Conservation (phyloP, 345 rosid genomes). For the Ceriops zippeliana region DNA sequence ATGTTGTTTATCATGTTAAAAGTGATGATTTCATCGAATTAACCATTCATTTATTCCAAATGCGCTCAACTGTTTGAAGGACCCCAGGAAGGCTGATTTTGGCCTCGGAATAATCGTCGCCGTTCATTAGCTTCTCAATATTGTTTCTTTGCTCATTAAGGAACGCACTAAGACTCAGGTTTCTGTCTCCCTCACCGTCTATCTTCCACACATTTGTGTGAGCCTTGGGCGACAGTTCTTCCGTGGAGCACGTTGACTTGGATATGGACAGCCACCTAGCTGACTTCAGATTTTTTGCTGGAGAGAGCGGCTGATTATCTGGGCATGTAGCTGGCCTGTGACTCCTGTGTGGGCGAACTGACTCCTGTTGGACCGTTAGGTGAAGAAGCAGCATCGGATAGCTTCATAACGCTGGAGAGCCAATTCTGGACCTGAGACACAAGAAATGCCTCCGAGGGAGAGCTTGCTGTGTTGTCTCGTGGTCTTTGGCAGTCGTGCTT, state of each 20-base stretch:
- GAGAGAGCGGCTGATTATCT: conserved; percentile 36
- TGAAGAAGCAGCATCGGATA: conserved; percentile 10
- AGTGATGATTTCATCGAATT: conserved; percentile 5
- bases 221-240: conserved; percentile 26
- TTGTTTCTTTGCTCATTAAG: conserved; percentile 45
- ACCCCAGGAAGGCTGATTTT: conserved; percentile 50
- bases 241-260: conserved; percentile 35
- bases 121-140: conserved; percentile 38
- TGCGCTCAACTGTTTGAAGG: conserved; percentile 53
- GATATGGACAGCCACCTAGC: conserved; percentile 42
- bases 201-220: conserved; percentile 16
- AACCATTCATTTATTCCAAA: not conserved
- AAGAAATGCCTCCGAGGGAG: conserved; percentile 32
- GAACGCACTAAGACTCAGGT: conserved; percentile 39
- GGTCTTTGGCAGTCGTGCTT: conserved; percentile 44
- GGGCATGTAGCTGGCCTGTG: conserved; percentile 28
- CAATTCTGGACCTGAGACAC: conserved; percentile 40
- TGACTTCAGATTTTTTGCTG: conserved; percentile 36
- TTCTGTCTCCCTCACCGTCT: conserved; percentile 24
- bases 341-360: conserved; percentile 30
- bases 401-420: conserved; percentile 38
- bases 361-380: conserved; percentile 23
- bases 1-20: no score
- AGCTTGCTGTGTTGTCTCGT: conserved; percentile 16
- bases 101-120: conserved; percentile 36